These are phyloP conservation scores for Lantana camara DNA, from an alignment of 257 asterid species.

Conservation along the genomic window DNA sequence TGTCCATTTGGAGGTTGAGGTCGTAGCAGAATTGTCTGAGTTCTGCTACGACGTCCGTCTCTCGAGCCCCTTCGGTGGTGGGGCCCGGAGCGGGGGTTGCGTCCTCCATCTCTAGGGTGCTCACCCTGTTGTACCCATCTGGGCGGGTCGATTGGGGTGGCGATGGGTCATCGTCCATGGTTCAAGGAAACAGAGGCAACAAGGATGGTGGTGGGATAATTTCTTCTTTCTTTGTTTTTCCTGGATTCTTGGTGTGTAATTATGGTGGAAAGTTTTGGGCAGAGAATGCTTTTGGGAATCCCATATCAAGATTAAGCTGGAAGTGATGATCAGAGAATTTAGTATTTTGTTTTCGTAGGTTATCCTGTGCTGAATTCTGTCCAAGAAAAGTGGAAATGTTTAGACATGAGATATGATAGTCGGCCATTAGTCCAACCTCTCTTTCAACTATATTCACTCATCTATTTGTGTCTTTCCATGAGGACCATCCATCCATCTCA, in stretches of 20 bases:
- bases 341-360: not conserved
- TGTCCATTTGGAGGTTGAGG: constrained; percentile 33
- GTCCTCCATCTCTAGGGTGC: constrained; percentile 38
- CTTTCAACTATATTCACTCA: constrained; percentile 15
- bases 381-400: constrained; percentile 4
- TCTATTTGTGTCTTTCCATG: constrained; percentile 33
- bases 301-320: constrained; percentile 5
- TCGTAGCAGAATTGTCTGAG: constrained; percentile 33
- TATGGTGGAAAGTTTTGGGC: constrained; percentile 13
- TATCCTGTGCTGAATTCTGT: constrained; percentile 20
- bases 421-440: constrained; percentile 19
- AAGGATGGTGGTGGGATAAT: not conserved
- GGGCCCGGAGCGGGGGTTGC: not conserved
- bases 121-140: constrained; percentile 34
- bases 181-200: not conserved
- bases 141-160: constrained; percentile 27
- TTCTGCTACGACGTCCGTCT: constrained; percentile 26
- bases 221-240: too few species aligned
- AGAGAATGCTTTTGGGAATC: not conserved
- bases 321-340: not conserved
- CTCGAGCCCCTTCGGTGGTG: not conserved
- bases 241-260: too few species aligned
- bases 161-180: constrained; percentile 39
- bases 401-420: constrained; percentile 21
- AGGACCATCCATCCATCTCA: constrained; percentile 19